phyloP scores from a whole-genome alignment of 441 rosid genomes.

The Brassica hybrid region DNA sequence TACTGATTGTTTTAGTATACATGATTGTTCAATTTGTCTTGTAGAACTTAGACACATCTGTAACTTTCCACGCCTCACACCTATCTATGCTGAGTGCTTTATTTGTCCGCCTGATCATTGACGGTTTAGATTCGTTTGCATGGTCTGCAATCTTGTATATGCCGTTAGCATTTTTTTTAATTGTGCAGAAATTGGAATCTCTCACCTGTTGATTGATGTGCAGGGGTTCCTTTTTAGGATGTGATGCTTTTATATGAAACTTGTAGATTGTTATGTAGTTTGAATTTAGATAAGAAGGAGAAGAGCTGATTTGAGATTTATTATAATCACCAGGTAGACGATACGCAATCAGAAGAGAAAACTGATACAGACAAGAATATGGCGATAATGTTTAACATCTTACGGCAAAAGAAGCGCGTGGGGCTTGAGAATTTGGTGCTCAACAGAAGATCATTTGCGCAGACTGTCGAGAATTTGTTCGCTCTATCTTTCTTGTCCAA shows the following conservation, averaged over 20 bases:
- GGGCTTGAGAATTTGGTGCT: constrained; percentile 68
- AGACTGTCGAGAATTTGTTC: constrained; percentile 78
- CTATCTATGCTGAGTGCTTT: background rate
- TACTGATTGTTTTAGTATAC: background rate
- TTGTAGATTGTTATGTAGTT: constrained; percentile 5
- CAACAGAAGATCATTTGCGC: constrained; percentile 75
- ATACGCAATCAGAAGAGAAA: constrained; percentile 54
- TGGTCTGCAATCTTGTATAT: background rate
- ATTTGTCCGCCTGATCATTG: constrained; percentile 1
- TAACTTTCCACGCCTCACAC: background rate
- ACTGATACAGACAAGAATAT: constrained; percentile 76
- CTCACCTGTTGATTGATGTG: constrained; percentile 10
- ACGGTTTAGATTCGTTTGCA: background rate
- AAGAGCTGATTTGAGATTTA: constrained; percentile 9
- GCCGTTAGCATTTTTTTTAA: background rate
- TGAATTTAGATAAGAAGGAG: background rate
- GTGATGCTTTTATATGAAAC: constrained; percentile 5
- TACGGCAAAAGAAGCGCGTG: constrained; percentile 53
- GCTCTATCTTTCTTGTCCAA: constrained; percentile 81
- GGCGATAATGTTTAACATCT: constrained; percentile 65
- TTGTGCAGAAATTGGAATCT: background rate
- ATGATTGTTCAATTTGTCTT: background rate
- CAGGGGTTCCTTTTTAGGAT: background rate
- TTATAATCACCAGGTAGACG: constrained; percentile 53
- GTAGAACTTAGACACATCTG: background rate